Conservation (phyloP, 1,284 basidiomycete genomes). For the Pascua guehoae region DNA sequence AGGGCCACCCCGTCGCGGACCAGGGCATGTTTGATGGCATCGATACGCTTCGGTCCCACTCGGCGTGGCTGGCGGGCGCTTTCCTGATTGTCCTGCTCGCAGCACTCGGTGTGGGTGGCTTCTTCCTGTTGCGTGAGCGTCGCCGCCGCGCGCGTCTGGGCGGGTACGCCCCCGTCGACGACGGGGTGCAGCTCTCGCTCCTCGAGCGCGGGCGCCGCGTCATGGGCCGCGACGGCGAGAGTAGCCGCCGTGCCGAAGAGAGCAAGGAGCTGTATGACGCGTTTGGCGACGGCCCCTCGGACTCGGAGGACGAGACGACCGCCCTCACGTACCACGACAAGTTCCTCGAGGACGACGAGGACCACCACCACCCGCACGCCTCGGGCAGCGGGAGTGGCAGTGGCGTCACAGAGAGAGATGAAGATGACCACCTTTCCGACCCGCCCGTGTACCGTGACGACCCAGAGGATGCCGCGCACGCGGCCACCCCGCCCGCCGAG, state of each 20-base stretch:
- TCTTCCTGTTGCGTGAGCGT: conserved; percentile 58
- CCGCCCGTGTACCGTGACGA: conserved; percentile 27
- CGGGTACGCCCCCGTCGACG: conserved; percentile 64
- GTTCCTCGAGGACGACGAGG: conserved; percentile 46
- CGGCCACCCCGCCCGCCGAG: conserved; percentile 9
- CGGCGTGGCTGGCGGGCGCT: conserved; percentile 81
- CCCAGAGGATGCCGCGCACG: conserved; percentile 12
- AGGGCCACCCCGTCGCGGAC: conserved; percentile 51
- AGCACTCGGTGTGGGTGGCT: conserved; percentile 60
- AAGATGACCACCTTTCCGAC: not conserved
- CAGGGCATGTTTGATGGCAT: conserved; percentile 84
- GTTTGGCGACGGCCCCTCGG: conserved; percentile 64
- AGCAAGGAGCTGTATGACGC: conserved; percentile 82
- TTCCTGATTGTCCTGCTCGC: conserved; percentile 65
- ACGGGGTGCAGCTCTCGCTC: conserved; percentile 67
- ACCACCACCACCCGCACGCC: conserved; percentile 3
- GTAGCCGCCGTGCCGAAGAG: conserved; percentile 45
- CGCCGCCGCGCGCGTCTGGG: conserved; percentile 48
- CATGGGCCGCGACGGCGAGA: conserved; percentile 50
- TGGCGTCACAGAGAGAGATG: conserved; percentile 7
- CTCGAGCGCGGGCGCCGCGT: conserved; percentile 50
- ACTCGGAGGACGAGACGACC: conserved; percentile 31
- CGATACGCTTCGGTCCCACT: conserved; percentile 67
- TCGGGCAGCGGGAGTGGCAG: conserved; percentile 4
- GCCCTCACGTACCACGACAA: conserved; percentile 47